Percentiles rank a stretch among this genome's conserved stretches.
phyloP scores from a whole-genome alignment of 2,329 filamentous ascomycete genomes.

The Penicillium thymicola region DNA sequence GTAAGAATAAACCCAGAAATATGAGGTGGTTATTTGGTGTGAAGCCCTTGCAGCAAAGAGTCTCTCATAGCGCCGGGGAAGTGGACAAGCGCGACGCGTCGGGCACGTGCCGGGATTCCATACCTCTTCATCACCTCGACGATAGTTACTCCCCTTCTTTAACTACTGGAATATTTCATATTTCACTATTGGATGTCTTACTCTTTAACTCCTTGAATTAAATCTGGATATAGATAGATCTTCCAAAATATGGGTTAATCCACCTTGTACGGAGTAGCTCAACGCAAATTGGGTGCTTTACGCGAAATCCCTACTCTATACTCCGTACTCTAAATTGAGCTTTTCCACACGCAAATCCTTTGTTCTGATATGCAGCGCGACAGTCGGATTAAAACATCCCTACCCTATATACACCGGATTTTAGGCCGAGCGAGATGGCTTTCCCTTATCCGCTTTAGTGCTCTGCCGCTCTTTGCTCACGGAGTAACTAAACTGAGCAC shows the following conservation, averaged over 20 bases:
- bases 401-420: no score
- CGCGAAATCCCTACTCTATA: constrained; percentile 1
- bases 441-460: no score
- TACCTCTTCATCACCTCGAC: constrained; percentile 22
- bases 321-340: background rate
- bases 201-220: background rate
- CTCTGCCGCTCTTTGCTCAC: no score
- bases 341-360: background rate
- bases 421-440: no score
- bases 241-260: background rate
- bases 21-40: constrained; percentile 11
- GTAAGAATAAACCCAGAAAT: constrained; percentile 14
- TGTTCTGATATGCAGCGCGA: no score
- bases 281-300: background rate
- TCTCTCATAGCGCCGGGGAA: constrained; percentile 12
- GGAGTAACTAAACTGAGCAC: no score
- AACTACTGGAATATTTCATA: background rate
- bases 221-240: background rate
- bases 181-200: background rate
- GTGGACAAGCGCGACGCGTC: constrained; percentile 25
- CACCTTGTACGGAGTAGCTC: background rate
- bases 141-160: constrained; percentile 10
- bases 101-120: constrained; percentile 28
- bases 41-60: constrained; percentile 14
- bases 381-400: no score